phyloP scores from a whole-genome alignment of 2,329 filamentous ascomycete species.

The Epichloe sp. region DNA sequence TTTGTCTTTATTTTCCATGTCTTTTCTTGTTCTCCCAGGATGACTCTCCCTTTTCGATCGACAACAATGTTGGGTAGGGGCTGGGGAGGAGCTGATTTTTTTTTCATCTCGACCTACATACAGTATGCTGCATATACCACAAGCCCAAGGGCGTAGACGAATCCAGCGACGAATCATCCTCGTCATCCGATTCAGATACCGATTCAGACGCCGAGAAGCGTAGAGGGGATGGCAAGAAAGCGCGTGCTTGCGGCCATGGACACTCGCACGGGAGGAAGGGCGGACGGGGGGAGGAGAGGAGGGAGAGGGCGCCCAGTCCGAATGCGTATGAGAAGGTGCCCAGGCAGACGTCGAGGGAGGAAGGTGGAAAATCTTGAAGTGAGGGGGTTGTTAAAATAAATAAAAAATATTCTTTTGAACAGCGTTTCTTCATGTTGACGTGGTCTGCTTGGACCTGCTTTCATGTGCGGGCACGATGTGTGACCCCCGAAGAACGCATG shows the following conservation, averaged over 20 bases:
- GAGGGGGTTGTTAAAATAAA: too few species aligned
- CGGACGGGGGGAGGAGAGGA: constrained; percentile 15
- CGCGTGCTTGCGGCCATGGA: not conserved
- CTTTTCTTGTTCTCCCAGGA: not conserved
- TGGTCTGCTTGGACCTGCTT: too few species aligned
- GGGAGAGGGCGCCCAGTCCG: constrained; percentile 48
- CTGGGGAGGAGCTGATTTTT: not conserved
- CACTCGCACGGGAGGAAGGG: too few species aligned
- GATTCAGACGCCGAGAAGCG: constrained; percentile 5
- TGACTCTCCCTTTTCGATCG: too few species aligned
- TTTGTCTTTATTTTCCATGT: constrained; percentile 19
- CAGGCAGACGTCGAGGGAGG: constrained; percentile 20
- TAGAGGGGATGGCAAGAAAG: constrained; percentile 12
- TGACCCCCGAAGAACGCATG: too few species aligned
- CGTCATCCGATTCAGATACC: constrained; percentile 19
- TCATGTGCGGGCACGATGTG: too few species aligned
- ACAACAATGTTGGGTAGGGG: not conserved
- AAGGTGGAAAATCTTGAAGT: too few species aligned
- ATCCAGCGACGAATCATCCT: constrained; percentile 56
- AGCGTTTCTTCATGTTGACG: too few species aligned
- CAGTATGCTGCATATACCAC: constrained; percentile 99
- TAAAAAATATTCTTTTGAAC: too few species aligned
- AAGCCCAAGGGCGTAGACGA: constrained; percentile 70
- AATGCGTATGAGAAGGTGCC: constrained; percentile 72
- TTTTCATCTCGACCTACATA: not conserved